These are phyloP conservation scores for Mentha longifolia DNA, from an alignment of 257 asterid species.

Conservation along the genomic window DNA sequence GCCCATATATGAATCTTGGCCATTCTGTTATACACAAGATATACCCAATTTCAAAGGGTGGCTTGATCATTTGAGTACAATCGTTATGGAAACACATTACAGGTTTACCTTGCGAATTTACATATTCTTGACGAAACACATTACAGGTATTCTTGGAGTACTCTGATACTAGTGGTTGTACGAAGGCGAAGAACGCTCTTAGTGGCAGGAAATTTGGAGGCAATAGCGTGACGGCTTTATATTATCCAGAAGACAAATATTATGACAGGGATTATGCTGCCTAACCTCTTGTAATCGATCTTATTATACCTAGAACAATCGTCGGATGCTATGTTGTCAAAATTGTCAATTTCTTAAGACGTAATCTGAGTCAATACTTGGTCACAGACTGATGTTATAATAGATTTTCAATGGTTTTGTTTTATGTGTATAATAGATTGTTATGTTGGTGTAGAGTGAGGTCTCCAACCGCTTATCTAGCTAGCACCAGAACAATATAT, in stretches of 20 bases:
- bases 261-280: slow-evolving; percentile 48
- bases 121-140: slow-evolving; percentile 15
- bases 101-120: neutral
- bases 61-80: neutral
- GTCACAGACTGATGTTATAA: neutral
- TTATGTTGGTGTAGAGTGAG: slow-evolving; percentile 19
- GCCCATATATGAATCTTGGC: no score
- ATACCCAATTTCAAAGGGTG: neutral
- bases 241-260: slow-evolving; percentile 68
- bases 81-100: no score
- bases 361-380: neutral
- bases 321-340: neutral
- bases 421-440: neutral
- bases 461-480: neutral
- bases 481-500: slow-evolving; percentile 1
- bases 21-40: neutral
- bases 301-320: neutral
- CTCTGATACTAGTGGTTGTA: slow-evolving; percentile 53
- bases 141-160: slow-evolving; percentile 70
- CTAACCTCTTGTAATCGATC: slow-evolving; percentile 23
- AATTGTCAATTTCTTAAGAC: neutral
- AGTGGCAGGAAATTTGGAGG: slow-evolving; percentile 74
- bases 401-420: neutral
- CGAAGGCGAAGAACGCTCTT: slow-evolving; percentile 60
- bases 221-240: slow-evolving; percentile 53